These are phyloP conservation scores for Talaromyces amestolkiae DNA, from an alignment of 2,329 filamentous ascomycete genomes.

Conservation along the genomic window DNA sequence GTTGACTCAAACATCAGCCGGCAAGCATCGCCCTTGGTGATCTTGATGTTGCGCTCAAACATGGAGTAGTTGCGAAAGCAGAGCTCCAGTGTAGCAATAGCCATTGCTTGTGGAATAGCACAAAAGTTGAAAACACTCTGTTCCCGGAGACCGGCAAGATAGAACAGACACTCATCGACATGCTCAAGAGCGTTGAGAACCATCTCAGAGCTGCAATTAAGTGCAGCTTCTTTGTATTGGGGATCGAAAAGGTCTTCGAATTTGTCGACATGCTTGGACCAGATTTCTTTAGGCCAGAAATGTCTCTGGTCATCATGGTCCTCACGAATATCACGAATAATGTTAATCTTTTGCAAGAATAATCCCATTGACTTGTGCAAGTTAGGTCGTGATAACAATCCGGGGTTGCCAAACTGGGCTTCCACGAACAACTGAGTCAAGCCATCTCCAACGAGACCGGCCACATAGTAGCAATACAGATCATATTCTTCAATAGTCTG, in stretches of 20 bases:
- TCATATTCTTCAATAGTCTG: slow-evolving; percentile 87
- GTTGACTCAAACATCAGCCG: slow-evolving; percentile 88
- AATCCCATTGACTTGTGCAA: slow-evolving; percentile 95
- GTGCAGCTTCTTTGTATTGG: slow-evolving; percentile 70
- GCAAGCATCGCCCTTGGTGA: slow-evolving; percentile 92
- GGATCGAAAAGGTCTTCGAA: slow-evolving; percentile 89
- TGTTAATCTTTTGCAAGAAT: slow-evolving; percentile 97
- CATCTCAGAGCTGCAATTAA: slow-evolving; percentile 91
- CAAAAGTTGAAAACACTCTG: slow-evolving; percentile 99
- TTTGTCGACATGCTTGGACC: slow-evolving; percentile 88
- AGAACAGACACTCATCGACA: slow-evolving; percentile 92
- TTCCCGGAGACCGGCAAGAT: slow-evolving; percentile 89
- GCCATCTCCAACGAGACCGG: slow-evolving; percentile 95
- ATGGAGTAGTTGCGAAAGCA: slow-evolving; percentile 89
- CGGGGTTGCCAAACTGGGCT: slow-evolving; percentile 80
- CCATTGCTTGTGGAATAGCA: slow-evolving; percentile 95
- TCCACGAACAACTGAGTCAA: slow-evolving; percentile 86
- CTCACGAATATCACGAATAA: slow-evolving; percentile 92
- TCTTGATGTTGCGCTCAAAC: slow-evolving; percentile 88
- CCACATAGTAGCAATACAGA: slow-evolving; percentile 96
- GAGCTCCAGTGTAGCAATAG: slow-evolving; percentile 87
- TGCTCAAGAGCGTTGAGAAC: slow-evolving; percentile 83
- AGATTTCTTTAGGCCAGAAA: slow-evolving; percentile 96
- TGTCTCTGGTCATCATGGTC: slow-evolving; percentile 82
- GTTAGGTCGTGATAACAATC: slow-evolving; percentile 71